These are phyloP conservation scores for Saccharomycopsis malanga DNA, from an alignment of 805 yeast species.

Conservation along the genomic window DNA sequence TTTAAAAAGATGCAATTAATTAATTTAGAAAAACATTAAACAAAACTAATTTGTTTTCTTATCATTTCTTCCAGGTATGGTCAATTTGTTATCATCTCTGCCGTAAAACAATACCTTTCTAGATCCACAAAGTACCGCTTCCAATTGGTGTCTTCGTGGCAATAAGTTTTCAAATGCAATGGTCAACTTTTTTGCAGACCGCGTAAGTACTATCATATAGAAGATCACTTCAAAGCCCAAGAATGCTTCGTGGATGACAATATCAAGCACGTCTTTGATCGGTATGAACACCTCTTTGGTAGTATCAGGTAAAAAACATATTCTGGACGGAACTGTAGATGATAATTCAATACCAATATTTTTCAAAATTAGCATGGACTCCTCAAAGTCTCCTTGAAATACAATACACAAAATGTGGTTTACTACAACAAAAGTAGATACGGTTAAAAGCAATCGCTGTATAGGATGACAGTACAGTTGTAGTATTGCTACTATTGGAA, in stretches of 20 bases:
- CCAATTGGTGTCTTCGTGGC: conserved; percentile 36
- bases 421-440: background rate
- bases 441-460: background rate
- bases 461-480: background rate
- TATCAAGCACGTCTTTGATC: conserved; percentile 37
- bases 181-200: conserved; percentile 21
- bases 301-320: conserved; percentile 5
- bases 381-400: conserved; percentile 28
- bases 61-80: conserved; percentile 6
- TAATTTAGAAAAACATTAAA: too few relatives aligned
- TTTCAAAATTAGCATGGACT: conserved; percentile 34
- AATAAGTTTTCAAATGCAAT: conserved; percentile 38
- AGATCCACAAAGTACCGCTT: conserved; percentile 35
- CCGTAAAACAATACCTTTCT: conserved; percentile 31
- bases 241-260: conserved; percentile 46
- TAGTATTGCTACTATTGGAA: background rate
- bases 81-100: conserved; percentile 16
- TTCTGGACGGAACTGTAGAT: conserved; percentile 27
- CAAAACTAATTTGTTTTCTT: too few relatives aligned
- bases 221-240: conserved; percentile 43
- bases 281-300: conserved; percentile 34
- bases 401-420: conserved; percentile 9
- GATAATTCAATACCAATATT: conserved; percentile 37
- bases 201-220: conserved; percentile 26
- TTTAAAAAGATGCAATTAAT: too few relatives aligned